phyloP scores from a whole-genome alignment of 2,329 filamentous ascomycete genomes.

The Capronia americana region DNA sequence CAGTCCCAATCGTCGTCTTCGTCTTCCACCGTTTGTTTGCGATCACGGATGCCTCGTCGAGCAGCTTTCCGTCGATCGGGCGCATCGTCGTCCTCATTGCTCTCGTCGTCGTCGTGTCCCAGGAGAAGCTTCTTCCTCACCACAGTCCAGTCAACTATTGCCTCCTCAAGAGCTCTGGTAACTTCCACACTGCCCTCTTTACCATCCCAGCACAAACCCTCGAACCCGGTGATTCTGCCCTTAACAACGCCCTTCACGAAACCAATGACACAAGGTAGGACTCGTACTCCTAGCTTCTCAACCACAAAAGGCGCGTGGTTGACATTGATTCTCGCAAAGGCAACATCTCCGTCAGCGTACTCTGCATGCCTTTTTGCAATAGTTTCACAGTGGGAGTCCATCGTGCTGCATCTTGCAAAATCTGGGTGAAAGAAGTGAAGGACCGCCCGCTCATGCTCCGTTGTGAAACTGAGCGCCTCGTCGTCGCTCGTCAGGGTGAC shows the following conservation, averaged over 20 bases:
- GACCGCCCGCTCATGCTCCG: conserved; percentile 62
- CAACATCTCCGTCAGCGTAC: conserved; percentile 43
- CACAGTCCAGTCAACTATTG: conserved; percentile 49
- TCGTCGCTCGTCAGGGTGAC: conserved; percentile 59
- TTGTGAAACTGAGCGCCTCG: conserved; percentile 65
- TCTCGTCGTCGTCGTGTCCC: conserved; percentile 38
- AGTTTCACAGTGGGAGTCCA: conserved; percentile 64
- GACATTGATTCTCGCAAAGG: conserved; percentile 55
- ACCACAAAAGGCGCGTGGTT: conserved; percentile 56
- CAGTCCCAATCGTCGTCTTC: conserved; percentile 58
- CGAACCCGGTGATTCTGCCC: conserved; percentile 56
- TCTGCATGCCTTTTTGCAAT: conserved; percentile 48
- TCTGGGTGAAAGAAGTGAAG: conserved; percentile 71
- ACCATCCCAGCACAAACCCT: conserved; percentile 51
- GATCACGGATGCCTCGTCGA: conserved; percentile 44
- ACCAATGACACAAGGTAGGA: conserved; percentile 57
- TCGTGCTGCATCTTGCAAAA: conserved; percentile 66
- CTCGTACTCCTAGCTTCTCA: conserved; percentile 53
- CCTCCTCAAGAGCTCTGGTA: conserved; percentile 51
- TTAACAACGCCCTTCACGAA: conserved; percentile 55
- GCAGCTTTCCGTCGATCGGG: conserved; percentile 35
- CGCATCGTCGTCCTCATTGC: conserved; percentile 40
- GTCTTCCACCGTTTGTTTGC: conserved; percentile 43
- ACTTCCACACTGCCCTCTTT: conserved; percentile 50
- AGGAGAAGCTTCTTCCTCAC: conserved; percentile 47